A percentile compares a stretch with the other conserved stretches of the same genome.
Evolutionary conservation across 228 moss, liverwort and hornwort species (phyloP).

Genomic region (Sphagnum magellanicum): DNA sequence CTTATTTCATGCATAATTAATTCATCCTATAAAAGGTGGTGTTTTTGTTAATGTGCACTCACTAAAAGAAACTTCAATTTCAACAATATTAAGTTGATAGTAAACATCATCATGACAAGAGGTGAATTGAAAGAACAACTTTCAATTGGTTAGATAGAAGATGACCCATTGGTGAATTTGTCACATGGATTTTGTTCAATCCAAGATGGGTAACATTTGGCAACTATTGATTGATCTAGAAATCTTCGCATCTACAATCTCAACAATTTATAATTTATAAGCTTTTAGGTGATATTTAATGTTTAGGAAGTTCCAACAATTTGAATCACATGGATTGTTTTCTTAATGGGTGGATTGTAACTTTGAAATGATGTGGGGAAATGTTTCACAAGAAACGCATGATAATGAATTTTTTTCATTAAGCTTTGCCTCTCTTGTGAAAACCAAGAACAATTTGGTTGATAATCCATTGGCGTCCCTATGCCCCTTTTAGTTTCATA

Average conservation of each 20-base stretch:
- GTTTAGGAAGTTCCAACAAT: too few species aligned
- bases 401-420: constrained; percentile 63
- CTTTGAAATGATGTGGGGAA: constrained; percentile 31
- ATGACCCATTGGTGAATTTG: constrained; percentile 28
- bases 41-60: too few species aligned
- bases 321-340: too few species aligned
- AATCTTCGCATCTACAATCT: constrained; percentile 68
- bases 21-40: too few species aligned
- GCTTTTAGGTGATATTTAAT: constrained; percentile 40
- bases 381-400: constrained; percentile 81
- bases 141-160: constrained; percentile 17
- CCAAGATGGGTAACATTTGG: constrained; percentile 70
- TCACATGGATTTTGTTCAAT: constrained; percentile 63
- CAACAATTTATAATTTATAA: constrained; percentile 51
- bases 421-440: constrained; percentile 48
- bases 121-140: constrained; percentile 33
- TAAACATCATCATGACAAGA: neutral
- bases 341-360: neutral
- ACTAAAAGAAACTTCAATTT: too few species aligned
- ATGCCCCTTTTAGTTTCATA: constrained; percentile 61
- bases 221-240: constrained; percentile 69
- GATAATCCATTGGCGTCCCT: constrained; percentile 17
- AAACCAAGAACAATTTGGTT: constrained; percentile 32
- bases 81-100: too few species aligned
- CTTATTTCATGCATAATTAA: too few species aligned